Evolutionary conservation across 2,329 filamentous ascomycete species (phyloP).

Genomic region (Cryphonectria naterciae): DNA sequence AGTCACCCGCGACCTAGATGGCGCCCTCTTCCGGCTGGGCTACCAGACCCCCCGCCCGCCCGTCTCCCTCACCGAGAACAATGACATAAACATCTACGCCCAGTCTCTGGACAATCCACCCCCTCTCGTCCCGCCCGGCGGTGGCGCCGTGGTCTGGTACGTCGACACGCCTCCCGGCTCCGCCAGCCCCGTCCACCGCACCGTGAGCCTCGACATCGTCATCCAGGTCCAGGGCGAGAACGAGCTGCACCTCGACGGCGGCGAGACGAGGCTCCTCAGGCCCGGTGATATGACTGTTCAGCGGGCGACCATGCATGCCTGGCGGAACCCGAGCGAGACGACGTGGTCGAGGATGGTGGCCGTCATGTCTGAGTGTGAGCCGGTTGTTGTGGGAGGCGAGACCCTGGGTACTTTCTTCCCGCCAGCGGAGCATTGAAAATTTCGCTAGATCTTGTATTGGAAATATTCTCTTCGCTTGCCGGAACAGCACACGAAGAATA

Average conservation of each 20-base stretch:
- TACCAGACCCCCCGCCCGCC: background rate
- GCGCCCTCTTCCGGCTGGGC: background rate
- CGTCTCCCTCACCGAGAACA: background rate
- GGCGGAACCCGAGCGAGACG: background rate
- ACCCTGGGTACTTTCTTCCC: background rate
- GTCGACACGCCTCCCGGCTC: conserved; percentile 50
- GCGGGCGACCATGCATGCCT: background rate
- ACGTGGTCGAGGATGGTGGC: conserved; percentile 4
- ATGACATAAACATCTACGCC: background rate
- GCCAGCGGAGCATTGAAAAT: background rate
- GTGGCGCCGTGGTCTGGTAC: conserved; percentile 45
- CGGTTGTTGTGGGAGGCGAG: background rate
- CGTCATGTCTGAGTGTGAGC: background rate
- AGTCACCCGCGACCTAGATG: background rate
- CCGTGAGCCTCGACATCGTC: conserved; percentile 52
- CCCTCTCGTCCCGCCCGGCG: conserved; percentile 50
- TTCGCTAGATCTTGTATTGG: background rate
- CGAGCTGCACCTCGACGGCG: conserved; percentile 9
- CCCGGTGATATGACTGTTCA: conserved; percentile 8
- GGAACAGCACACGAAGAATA: no score
- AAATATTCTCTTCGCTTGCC: no score
- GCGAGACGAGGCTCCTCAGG: conserved; percentile 7
- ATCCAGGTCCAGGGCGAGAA: conserved; percentile 46
- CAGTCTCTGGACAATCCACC: conserved; percentile 32
- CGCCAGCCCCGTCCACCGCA: conserved; percentile 49